Evolutionary conservation across 345 rosid genomes (phyloP).

Genomic region (Boechera divaricarpa): DNA sequence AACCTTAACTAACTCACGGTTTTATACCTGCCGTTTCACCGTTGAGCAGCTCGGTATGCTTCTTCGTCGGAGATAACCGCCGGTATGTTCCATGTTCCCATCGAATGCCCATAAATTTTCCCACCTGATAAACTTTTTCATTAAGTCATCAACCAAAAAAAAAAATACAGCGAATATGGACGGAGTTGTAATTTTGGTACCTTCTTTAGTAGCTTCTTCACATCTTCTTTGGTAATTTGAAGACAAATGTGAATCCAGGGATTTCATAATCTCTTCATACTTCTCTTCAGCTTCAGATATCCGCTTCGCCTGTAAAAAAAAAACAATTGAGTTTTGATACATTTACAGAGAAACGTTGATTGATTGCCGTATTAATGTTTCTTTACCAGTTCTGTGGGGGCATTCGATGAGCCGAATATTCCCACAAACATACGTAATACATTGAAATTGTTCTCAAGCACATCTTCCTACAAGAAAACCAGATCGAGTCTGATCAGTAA

Average conservation of each 20-base stretch:
- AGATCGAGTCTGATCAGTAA: background rate
- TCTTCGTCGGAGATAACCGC: constrained; percentile 68
- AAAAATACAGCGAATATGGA: background rate
- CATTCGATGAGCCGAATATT: constrained; percentile 71
- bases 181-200: constrained; percentile 42
- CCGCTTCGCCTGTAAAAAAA: constrained; percentile 60
- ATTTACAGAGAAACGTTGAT: background rate
- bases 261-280: constrained; percentile 57
- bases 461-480: constrained; percentile 70
- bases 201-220: constrained; percentile 87
- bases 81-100: constrained; percentile 88
- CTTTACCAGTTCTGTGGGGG: constrained; percentile 76
- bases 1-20: constrained; percentile 17
- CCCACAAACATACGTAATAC: constrained; percentile 80
- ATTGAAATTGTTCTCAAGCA: constrained; percentile 77
- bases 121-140: constrained; percentile 57
- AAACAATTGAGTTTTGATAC: background rate
- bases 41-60: constrained; percentile 50
- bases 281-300: constrained; percentile 79
- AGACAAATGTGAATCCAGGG: constrained; percentile 69
- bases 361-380: background rate
- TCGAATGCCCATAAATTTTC: constrained; percentile 56
- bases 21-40: background rate
- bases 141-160: background rate
- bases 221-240: constrained; percentile 72